A percentile compares a stretch with the other conserved stretches of the same genome.
These are phyloP conservation scores for Candida sithepensis DNA, from an alignment of 805 yeast genomes.

Conservation along the genomic window DNA sequence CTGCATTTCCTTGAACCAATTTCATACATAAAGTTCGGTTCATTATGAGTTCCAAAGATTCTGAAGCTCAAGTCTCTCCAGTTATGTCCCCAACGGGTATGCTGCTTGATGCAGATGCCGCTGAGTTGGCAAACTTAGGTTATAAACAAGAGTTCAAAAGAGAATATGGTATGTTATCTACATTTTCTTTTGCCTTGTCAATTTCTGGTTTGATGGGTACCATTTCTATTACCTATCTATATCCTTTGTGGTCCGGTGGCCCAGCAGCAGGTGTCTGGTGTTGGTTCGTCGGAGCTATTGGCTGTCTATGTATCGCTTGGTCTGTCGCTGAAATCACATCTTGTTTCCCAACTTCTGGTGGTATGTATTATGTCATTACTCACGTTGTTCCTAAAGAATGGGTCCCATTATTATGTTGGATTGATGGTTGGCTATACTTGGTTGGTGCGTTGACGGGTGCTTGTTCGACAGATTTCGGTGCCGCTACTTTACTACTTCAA, in stretches of 20 bases:
- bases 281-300: constrained; percentile 53
- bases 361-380: constrained; percentile 44
- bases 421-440: constrained; percentile 51
- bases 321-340: constrained; percentile 49
- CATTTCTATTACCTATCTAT: constrained; percentile 48
- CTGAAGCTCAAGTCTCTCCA: constrained; percentile 17
- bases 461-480: constrained; percentile 51
- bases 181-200: constrained; percentile 61
- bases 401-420: constrained; percentile 51
- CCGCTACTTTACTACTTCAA: constrained; percentile 44
- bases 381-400: constrained; percentile 46
- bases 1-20: not conserved
- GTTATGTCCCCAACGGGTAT: constrained; percentile 22
- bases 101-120: constrained; percentile 29
- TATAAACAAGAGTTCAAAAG: constrained; percentile 60
- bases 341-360: constrained; percentile 52
- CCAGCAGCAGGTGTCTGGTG: constrained; percentile 65
- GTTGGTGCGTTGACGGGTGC: constrained; percentile 48
- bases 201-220: constrained; percentile 66
- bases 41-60: constrained; percentile 12
- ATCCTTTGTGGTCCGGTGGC: constrained; percentile 51
- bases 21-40: not conserved
- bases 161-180: constrained; percentile 54
- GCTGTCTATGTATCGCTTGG: constrained; percentile 52
- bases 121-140: constrained; percentile 42